Conservation (phyloP, 805 yeast species). For the Suhomyces tanzawaensis region DNA sequence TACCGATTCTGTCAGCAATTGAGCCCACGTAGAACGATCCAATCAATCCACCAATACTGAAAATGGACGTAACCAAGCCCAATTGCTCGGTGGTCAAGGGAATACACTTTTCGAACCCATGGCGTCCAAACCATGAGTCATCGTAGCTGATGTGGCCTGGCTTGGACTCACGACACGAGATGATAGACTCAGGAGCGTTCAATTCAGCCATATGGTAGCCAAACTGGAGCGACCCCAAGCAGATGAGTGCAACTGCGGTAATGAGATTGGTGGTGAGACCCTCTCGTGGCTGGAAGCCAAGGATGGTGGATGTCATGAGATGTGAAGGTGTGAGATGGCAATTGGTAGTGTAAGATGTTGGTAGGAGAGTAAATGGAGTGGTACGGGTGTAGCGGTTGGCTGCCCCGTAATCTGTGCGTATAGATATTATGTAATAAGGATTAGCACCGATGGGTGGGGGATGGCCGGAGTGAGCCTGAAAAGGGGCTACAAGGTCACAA, state of each 20-base stretch:
- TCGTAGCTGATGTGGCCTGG: constrained; percentile 34
- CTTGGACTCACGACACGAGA: constrained; percentile 50
- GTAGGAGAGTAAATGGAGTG: no score
- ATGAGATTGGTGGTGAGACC: constrained; percentile 35
- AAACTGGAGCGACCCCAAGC: constrained; percentile 80
- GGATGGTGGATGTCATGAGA: background rate
- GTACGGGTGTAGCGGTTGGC: no score
- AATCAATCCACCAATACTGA: constrained; percentile 79
- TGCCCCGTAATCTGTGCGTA: no score
- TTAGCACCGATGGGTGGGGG: no score
- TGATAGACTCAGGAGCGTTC: constrained; percentile 78
- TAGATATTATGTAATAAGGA: no score
- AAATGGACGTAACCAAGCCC: constrained; percentile 75
- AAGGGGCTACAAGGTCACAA: no score
- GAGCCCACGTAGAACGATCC: constrained; percentile 71
- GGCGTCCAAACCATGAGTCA: constrained; percentile 41
- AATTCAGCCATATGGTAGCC: constrained; percentile 95
- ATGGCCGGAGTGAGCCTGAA: no score
- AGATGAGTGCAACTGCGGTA: constrained; percentile 52
- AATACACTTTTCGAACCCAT: constrained; percentile 50
- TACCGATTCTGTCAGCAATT: constrained; percentile 64
- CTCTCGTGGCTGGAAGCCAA: background rate
- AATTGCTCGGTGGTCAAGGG: constrained; percentile 53
- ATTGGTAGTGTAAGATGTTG: no score
- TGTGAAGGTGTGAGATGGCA: no score